These are phyloP conservation scores for Fusarium pseudocircinatum DNA, from an alignment of 2,329 filamentous ascomycete genomes.

Conservation along the genomic window DNA sequence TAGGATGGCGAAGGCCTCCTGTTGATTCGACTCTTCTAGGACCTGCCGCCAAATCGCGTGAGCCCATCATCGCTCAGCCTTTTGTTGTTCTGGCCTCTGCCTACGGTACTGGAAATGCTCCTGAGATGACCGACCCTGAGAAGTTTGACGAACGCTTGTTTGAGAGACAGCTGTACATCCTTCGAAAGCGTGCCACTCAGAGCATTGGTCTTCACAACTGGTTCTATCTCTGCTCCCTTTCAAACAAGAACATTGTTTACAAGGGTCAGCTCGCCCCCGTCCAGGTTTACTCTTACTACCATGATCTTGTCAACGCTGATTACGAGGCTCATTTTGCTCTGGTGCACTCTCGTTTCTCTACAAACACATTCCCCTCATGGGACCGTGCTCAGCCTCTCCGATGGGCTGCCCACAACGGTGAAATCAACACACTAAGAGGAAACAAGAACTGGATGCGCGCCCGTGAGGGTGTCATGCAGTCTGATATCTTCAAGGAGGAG, in stretches of 20 bases:
- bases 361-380: slow-evolving; percentile 98
- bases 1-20: slow-evolving; percentile 96
- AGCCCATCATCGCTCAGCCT: slow-evolving; percentile 94
- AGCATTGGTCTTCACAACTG: slow-evolving; percentile 96
- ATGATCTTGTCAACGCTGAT: slow-evolving; percentile 95
- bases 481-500: slow-evolving; percentile 90
- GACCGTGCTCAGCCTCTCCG: slow-evolving; percentile 94
- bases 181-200: slow-evolving; percentile 94
- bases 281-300: slow-evolving; percentile 98
- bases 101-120: slow-evolving; percentile 83
- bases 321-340: slow-evolving; percentile 97
- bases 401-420: slow-evolving; percentile 98
- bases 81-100: slow-evolving; percentile 89
- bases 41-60: slow-evolving; percentile 89
- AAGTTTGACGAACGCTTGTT: slow-evolving; percentile 87
- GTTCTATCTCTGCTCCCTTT: slow-evolving; percentile 98
- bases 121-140: slow-evolving; percentile 79
- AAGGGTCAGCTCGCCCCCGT: slow-evolving; percentile 95
- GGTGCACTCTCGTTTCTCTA: slow-evolving; percentile 96
- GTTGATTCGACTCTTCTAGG: slow-evolving; percentile 93
- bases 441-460: slow-evolving; percentile 99
- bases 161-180: slow-evolving; percentile 91
- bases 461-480: slow-evolving; percentile 93
- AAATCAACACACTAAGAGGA: slow-evolving; percentile 96
- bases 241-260: slow-evolving; percentile 99